Evolutionary conservation across 495 filamentous ascomycete genomes (phyloP).

Genomic region (Hypoxylon subgilvum): DNA sequence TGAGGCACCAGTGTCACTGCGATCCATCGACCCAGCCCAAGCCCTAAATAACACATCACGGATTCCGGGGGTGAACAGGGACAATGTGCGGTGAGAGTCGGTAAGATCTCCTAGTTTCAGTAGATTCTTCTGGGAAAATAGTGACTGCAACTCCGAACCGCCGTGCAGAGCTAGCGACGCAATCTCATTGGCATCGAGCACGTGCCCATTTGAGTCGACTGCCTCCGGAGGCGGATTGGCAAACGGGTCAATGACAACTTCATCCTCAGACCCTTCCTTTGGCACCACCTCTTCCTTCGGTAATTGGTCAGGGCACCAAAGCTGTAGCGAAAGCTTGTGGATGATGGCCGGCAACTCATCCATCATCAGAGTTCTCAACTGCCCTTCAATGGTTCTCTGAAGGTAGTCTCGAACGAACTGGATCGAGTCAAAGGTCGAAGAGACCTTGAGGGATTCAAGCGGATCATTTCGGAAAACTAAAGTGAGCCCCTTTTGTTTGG

Average conservation of each 20-base stretch:
- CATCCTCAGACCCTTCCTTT: conserved; percentile 54
- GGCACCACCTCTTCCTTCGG: conserved; percentile 58
- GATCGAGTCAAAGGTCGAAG: conserved; percentile 97
- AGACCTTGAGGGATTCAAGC: conserved; percentile 95
- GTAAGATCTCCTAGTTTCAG: conserved; percentile 75
- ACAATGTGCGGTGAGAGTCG: conserved; percentile 83
- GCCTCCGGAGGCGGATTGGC: conserved; percentile 79
- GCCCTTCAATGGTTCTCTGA: conserved; percentile 94
- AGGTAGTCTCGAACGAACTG: conserved; percentile 97
- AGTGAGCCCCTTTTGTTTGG: conserved; percentile 93
- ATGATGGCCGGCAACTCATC: conserved; percentile 96
- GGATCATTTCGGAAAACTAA: conserved; percentile 98
- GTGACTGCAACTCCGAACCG: conserved; percentile 74
- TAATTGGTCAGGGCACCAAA: conserved; percentile 89
- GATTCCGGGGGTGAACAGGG: conserved; percentile 83
- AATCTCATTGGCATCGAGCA: conserved; percentile 73
- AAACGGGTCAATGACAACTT: conserved; percentile 72
- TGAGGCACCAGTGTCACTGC: conserved; percentile 63
- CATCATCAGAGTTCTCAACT: conserved; percentile 91
- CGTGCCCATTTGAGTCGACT: conserved; percentile 76
- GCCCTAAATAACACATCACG: conserved; percentile 86
- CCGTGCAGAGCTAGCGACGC: conserved; percentile 76
- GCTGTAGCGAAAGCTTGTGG: conserved; percentile 83
- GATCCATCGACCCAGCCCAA: conserved; percentile 83
- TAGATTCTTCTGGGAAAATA: conserved; percentile 92